phyloP scores from a whole-genome alignment of 345 rosid genomes.

The Viola odorata region DNA sequence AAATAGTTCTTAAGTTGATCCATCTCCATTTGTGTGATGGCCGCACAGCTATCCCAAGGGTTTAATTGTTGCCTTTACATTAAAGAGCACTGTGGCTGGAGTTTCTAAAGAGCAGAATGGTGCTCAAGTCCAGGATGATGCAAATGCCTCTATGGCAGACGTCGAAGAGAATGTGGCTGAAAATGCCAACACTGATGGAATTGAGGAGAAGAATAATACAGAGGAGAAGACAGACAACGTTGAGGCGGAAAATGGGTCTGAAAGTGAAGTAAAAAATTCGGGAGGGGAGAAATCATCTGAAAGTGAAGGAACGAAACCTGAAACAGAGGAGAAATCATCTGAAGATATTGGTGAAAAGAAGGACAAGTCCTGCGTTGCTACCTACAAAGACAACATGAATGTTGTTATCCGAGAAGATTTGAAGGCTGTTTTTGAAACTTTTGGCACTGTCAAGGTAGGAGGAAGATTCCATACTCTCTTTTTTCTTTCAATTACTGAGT shows the following conservation, averaged over 20 bases:
- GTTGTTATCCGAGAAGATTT: constrained; percentile 91
- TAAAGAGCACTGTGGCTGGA: constrained; percentile 46
- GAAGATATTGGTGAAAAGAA: constrained; percentile 37
- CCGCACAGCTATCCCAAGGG: constrained; percentile 73
- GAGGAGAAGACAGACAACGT: background rate
- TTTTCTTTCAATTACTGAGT: too few relatives aligned
- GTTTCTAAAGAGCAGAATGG: constrained; percentile 31
- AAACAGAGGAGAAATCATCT: constrained; percentile 33
- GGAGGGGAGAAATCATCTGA: constrained; percentile 33
- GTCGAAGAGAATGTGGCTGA: constrained; percentile 17
- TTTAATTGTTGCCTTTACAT: constrained; percentile 69
- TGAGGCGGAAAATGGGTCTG: background rate
- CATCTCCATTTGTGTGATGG: constrained; percentile 9
- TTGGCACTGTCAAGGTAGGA: constrained; percentile 79
- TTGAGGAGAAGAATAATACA: background rate
- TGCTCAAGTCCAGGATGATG: constrained; percentile 22
- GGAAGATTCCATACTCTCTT: background rate
- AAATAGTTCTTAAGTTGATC: constrained; percentile 13
- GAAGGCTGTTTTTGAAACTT: constrained; percentile 58
- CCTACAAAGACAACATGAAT: constrained; percentile 48
- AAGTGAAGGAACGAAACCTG: constrained; percentile 19
- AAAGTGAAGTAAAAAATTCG: constrained; percentile 17
- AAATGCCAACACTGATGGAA: background rate
- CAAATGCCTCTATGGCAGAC: constrained; percentile 23
- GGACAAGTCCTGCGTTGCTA: constrained; percentile 39